Evolutionary conservation across 2,329 filamentous ascomycete genomes (phyloP), one percentile per base, ranked within the genome.

Genomic region (Fusarium praegraminearum): DNA sequence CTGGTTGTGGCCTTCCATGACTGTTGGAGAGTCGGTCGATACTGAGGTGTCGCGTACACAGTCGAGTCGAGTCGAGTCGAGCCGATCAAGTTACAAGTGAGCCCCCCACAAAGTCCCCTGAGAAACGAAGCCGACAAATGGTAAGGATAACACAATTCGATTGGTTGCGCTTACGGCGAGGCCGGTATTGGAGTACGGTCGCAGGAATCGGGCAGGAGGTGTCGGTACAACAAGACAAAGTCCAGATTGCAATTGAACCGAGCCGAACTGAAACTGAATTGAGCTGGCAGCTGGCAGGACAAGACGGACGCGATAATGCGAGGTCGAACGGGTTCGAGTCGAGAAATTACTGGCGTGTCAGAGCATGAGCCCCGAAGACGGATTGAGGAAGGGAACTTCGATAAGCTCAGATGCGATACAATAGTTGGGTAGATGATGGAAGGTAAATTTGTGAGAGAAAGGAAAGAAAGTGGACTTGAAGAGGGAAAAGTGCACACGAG

Each of bases 1-100:
- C 43, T 76, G 75, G 30, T 55, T 68, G 54, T 76, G 73, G 54
- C 70, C 50, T 44, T 78, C 77, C 74, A 78, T 76, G 50, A 59
- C 56, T 53, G 70, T 66, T 61, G 50, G 40, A 40, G 22, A n/a
- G 16, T 63, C 26, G 36, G 36, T 62, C 50, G 57, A 56, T 64
- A 68, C 44, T 43, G 57, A 62, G 57, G 36, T 50, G 51, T 64
- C 63, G 67, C 55, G 67, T 57, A 40, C 45, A 51, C 36, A 56
- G 40, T 26, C 40, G 15, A 26, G 47, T 33, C 62, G 20, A 43
- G 36, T 38, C 57, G 55, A 56, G 26, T 47, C 58, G 47, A 36
- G 43, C 24, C 22, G 43, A 53, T 67, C 33, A 13, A 46, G 44
- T 69, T 54, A 52, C 36, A 63, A n/a, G 22, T 50, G 43, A 57